A percentile compares a stretch with the other conserved stretches of the same genome.
Conservation (phyloP, 768 basidiomycete species). For the Suillus luteus region DNA sequence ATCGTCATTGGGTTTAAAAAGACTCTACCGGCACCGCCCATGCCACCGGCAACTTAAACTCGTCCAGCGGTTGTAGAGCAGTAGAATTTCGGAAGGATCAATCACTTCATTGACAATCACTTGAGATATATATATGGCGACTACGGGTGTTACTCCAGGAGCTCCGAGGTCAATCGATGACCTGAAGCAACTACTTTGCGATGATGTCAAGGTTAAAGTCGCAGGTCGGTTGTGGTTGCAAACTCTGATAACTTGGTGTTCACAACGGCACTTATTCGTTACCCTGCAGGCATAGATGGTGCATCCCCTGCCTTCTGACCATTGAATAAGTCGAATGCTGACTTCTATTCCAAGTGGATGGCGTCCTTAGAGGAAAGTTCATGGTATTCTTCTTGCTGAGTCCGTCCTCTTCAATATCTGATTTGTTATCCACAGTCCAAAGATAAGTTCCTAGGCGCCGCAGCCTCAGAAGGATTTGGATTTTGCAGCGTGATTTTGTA, state of each 20-base stretch:
- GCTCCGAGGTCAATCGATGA: slow-evolving; percentile 60
- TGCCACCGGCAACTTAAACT: background rate
- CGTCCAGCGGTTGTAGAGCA: background rate
- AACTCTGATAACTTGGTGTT: slow-evolving; percentile 3
- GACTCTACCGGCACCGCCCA: no score
- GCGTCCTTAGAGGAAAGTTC: slow-evolving; percentile 92
- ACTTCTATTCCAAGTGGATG: slow-evolving; percentile 65
- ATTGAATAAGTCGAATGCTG: slow-evolving; percentile 12
- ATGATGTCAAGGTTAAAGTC: slow-evolving; percentile 89
- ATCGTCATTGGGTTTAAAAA: no score
- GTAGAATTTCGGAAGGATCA: background rate
- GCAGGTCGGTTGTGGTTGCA: slow-evolving; percentile 60
- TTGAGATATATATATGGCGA: background rate
- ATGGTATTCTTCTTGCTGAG: slow-evolving; percentile 53
- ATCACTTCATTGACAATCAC: background rate
- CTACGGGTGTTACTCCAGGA: slow-evolving; percentile 29
- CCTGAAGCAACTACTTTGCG: slow-evolving; percentile 50
- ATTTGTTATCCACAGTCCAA: slow-evolving; percentile 62
- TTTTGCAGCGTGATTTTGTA: slow-evolving; percentile 94
- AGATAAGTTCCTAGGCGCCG: slow-evolving; percentile 85
- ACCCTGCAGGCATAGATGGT: slow-evolving; percentile 66
- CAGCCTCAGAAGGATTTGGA: slow-evolving; percentile 80
- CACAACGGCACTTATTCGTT: slow-evolving; percentile 4
- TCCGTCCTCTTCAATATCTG: slow-evolving; percentile 8
- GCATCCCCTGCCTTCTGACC: slow-evolving; percentile 21